Conservation (phyloP, 371 early-diverging fungal species). For the Parasitella parasitica region DNA sequence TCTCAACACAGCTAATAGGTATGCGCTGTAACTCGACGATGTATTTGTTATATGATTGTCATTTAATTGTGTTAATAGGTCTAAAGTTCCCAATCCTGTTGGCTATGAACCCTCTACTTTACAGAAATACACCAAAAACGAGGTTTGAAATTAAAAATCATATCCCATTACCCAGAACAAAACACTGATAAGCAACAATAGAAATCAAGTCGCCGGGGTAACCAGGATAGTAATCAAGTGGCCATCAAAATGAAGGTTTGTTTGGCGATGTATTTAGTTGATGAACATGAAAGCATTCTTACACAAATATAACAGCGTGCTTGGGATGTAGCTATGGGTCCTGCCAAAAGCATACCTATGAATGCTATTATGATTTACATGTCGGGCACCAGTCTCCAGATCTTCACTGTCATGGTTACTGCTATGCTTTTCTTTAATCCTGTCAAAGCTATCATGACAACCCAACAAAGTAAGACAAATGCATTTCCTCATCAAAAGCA, state of each 20-base stretch:
- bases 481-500: neutral
- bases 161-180: neutral
- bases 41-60: no score
- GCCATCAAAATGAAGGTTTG: slow-evolving; percentile 39
- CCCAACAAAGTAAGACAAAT: slow-evolving; percentile 64
- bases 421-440: slow-evolving; percentile 94
- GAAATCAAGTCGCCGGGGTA: slow-evolving; percentile 26
- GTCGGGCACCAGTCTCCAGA: slow-evolving; percentile 94
- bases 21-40: no score
- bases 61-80: slow-evolving; percentile 1
- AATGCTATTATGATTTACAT: slow-evolving; percentile 98
- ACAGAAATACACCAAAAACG: slow-evolving; percentile 21
- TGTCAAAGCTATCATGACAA: slow-evolving; percentile 72
- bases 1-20: slow-evolving; percentile 23
- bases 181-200: neutral
- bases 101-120: slow-evolving; percentile 39
- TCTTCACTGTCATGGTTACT: slow-evolving; percentile 93
- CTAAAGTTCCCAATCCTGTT: slow-evolving; percentile 33
- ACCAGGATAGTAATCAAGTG: slow-evolving; percentile 24
- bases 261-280: neutral
- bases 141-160: neutral
- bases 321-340: slow-evolving; percentile 92
- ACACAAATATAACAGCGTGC: slow-evolving; percentile 60
- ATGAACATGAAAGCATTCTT: neutral
- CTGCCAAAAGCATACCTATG: slow-evolving; percentile 94